Evolutionary conservation across 2,329 filamentous ascomycete genomes (phyloP).

Genomic region (Sporothrix phasma): DNA sequence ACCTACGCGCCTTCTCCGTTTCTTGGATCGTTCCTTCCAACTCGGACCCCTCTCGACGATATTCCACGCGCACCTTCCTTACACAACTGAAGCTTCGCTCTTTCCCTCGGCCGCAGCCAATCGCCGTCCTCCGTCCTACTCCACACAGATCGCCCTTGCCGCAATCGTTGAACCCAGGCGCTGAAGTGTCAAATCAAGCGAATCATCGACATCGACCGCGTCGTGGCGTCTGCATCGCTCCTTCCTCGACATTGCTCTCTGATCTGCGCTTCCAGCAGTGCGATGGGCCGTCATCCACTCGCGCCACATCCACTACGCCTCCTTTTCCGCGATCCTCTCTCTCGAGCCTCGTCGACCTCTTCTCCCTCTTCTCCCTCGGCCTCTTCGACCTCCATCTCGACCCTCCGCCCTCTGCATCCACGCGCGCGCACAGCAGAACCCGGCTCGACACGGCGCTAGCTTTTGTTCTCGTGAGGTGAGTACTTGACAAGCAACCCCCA

Average conservation of each 20-base stretch:
- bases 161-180: not conserved
- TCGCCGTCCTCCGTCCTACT: not conserved
- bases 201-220: not conserved
- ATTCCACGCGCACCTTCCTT: too few species aligned
- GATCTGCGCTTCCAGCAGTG: constrained; percentile 6
- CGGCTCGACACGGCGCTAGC: not conserved
- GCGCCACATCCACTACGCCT: not conserved
- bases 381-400: not conserved
- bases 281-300: constrained; percentile 12
- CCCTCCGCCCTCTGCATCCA: not conserved
- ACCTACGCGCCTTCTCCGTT: too few species aligned
- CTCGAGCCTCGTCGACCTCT: not conserved
- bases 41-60: too few species aligned
- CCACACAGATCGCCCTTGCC: not conserved
- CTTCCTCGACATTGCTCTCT: not conserved
- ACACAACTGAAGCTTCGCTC: too few species aligned
- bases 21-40: too few species aligned
- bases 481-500: not conserved
- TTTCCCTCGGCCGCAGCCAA: not conserved
- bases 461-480: not conserved
- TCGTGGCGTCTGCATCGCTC: not conserved
- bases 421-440: not conserved
- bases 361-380: not conserved
- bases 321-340: not conserved
- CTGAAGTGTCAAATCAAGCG: not conserved